Base-by-base conservation (phyloP, 2,329 filamentous ascomycete genomes). In the Neoscytalidium dimidiatum region DNA sequence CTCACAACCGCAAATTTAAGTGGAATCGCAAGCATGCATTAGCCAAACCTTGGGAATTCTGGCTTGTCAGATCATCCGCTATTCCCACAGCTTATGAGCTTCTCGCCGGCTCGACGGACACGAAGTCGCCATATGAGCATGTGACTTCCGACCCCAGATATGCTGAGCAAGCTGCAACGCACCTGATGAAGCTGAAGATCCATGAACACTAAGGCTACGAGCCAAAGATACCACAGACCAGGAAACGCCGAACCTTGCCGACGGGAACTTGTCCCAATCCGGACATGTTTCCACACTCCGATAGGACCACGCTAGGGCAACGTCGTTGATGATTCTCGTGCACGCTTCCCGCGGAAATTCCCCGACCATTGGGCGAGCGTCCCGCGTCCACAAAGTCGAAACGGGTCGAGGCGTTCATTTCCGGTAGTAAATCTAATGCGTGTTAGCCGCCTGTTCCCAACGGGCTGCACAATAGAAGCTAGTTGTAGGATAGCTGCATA, bases 361-460 rank as follows among this genome's bases (percentile, higher is more conserved):
- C n/a, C 14, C n/a, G 14, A 46, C 23, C 1, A 46, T 33, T 44
- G 53, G 38, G 26, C 8, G 35, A 13, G 19, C 38, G 21, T 44
- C 38, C 41, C 28, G 28, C 11, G 3, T 33, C 56, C 56, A 46
- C 28, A 26, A 33, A 2, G 29, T 23, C 14, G 56, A 26, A 26
- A 9, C 23, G 4, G 33, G 8, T 5, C 8, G 5, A 17, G 4
- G 7, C 57, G 14, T 60, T 69, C 71, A 81, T 69, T 83, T 83
- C 53, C 81, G 77, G 70, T 83, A 83, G 69, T 81, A 83, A 64
- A 83, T 78, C 80, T 82, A 69, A 33, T 64, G 48, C 31, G 53
- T 66, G 68, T 77, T 44, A 78, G 64, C 14, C n/a, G 14, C 19
- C 23, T 3, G 28, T n/a, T n/a, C n/a, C 26, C 51, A 43, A 21